Evolutionary conservation across 169 alveolate genomes (phyloP).

Genomic region (Babesia ovata): DNA sequence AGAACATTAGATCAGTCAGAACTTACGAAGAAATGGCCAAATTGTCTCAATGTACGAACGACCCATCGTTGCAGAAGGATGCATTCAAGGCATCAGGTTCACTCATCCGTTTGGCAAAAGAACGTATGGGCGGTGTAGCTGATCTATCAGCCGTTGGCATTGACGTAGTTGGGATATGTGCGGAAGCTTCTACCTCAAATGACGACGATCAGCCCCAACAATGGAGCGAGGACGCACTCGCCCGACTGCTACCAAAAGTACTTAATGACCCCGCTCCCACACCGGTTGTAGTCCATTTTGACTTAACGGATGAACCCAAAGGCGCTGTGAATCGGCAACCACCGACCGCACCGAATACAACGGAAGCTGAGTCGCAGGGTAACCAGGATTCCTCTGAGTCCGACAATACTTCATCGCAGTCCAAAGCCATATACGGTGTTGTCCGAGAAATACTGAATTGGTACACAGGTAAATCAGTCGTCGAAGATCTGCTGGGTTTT

Average conservation of each 20-base stretch:
- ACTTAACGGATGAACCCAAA: not conserved
- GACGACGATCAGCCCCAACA: not conserved
- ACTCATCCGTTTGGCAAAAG: not conserved
- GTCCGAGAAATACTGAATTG: not conserved
- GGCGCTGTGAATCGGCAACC: not conserved
- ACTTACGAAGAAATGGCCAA: not conserved
- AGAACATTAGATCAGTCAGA: not conserved
- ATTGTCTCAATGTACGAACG: not conserved
- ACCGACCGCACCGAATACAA: not conserved
- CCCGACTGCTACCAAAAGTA: not conserved
- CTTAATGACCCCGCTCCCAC: not conserved
- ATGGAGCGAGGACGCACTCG: not conserved
- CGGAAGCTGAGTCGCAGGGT: not conserved
- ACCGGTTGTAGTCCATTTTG: not conserved
- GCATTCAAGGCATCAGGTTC: not conserved
- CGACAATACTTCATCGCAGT: not conserved
- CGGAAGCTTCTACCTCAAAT: not conserved
- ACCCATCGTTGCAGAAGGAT: not conserved
- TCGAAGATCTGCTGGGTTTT: slow-evolving; percentile 7
- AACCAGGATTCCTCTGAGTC: not conserved
- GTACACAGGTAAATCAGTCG: slow-evolving; percentile 8
- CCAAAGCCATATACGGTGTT: not conserved
- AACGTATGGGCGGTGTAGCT: not conserved
- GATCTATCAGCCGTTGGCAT: slow-evolving; percentile 10
- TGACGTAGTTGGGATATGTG: slow-evolving; percentile 3